Evolutionary conservation across 495 filamentous ascomycete species (phyloP), one percentile per base, ranked within the genome.

Genomic region (Clohesyomyces aquaticus): DNA sequence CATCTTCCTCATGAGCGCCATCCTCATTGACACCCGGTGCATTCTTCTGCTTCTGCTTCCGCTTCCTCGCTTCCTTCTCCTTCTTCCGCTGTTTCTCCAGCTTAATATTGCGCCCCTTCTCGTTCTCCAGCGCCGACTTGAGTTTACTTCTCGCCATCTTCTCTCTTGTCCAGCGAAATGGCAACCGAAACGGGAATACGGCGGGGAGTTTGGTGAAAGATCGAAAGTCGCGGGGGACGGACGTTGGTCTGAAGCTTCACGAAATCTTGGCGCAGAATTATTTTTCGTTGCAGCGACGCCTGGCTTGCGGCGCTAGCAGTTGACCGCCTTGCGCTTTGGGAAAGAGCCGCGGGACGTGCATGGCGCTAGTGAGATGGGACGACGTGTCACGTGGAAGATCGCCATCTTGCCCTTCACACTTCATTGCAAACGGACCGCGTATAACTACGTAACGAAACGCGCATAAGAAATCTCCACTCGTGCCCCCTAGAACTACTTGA

Each of bases 61-160:
- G 21, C 42, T 64, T 63, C 47, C 60, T 32, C 14, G 65, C 67
- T 27, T 59, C 77, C 66, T 79, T 82, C 70, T 80, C 75, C 59
- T 81, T 75, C 56, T 72, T 88, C 75, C 82, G 84, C 74, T 86
- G 83, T 65, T 85, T 83, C 73, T 90, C 80, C 59, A 86, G 82
- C 52, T 86, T 83, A 67, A 88, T 85, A 65, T 92, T 84, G 16
- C 83, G 78, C 47, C 88, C 85, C 72, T 87, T 68, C 45, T 62
- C 41, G 1, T 63, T 52, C n/a, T 75, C 71, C 1, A 76, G 56
- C 45, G 73, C 71, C 25, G 62, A 48, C 54, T 71, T 69, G 16
- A 76, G 68, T 51, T 70, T 75, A 21, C 68, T 68, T 66, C 71
- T 72, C 0, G 67, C 64, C 72, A 74, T 74, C 23, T 29, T 29